Percentiles rank a stretch among this genome's conserved stretches.
phyloP scores from a whole-genome alignment of 2,329 filamentous ascomycete genomes.

The Phialocephala sp. region DNA sequence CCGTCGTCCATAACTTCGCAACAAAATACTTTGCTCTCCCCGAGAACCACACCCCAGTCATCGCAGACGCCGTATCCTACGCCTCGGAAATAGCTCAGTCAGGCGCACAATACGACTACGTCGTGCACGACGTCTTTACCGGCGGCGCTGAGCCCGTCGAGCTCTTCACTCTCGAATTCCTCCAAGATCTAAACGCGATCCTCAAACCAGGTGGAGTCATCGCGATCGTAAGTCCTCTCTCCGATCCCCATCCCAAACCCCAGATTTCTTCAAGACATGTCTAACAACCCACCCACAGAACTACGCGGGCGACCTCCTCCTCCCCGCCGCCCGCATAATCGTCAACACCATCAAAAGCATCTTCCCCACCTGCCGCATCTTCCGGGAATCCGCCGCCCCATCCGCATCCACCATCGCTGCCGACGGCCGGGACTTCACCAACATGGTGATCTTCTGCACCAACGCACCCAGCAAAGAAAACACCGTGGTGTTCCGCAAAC shows the following conservation, averaged over 20 bases:
- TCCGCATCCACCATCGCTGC: slow-evolving; percentile 54
- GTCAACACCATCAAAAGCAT: slow-evolving; percentile 81
- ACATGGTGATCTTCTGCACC: slow-evolving; percentile 92
- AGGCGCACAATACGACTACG: slow-evolving; percentile 76
- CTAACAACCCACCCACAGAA: too few species aligned
- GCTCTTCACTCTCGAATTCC: slow-evolving; percentile 87
- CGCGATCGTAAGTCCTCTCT: slow-evolving; percentile 71
- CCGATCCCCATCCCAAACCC: not conserved
- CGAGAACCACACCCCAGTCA: slow-evolving; percentile 76
- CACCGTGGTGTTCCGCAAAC: slow-evolving; percentile 79
- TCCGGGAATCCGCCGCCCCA: slow-evolving; percentile 73
- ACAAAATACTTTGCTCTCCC: slow-evolving; percentile 82
- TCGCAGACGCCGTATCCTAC: slow-evolving; percentile 82
- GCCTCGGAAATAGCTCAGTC: slow-evolving; percentile 52
- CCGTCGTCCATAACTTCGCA: slow-evolving; percentile 84
- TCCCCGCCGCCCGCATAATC: slow-evolving; percentile 78
- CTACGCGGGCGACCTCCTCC: slow-evolving; percentile 86
- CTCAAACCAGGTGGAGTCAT: slow-evolving; percentile 81
- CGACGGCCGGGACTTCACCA: slow-evolving; percentile 77
- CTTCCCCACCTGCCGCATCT: slow-evolving; percentile 91
- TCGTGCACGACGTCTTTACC: slow-evolving; percentile 97
- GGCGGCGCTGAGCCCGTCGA: slow-evolving; percentile 89
- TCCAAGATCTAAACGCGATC: slow-evolving; percentile 71
- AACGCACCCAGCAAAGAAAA: too few species aligned
- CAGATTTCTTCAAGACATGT: too few species aligned